Conservation (phyloP, 257 asterid species). For the Asclepias syriaca region DNA sequence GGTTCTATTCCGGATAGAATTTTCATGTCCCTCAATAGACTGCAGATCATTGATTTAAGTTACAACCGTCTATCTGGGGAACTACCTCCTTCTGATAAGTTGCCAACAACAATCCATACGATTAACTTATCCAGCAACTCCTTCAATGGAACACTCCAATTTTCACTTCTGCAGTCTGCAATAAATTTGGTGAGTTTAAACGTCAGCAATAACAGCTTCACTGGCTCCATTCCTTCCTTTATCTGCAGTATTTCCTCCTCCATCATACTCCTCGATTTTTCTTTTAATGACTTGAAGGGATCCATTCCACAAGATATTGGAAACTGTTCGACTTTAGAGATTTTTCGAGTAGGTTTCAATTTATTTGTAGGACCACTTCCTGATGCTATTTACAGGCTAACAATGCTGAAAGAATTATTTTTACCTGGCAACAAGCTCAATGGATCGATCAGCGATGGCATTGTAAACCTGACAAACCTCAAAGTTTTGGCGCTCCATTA, state of each 20-base stretch:
- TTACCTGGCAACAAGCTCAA: conserved; percentile 64
- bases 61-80: conserved; percentile 56
- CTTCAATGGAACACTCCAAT: conserved; percentile 46
- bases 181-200: conserved; percentile 45
- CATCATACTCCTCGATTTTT: conserved; percentile 53
- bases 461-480: conserved; percentile 52
- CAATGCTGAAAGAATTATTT: conserved; percentile 50
- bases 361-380: conserved; percentile 60
- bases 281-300: conserved; percentile 64
- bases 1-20: conserved; percentile 57
- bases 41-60: conserved; percentile 60
- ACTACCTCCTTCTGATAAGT: conserved; percentile 24
- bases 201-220: conserved; percentile 73
- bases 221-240: conserved; percentile 51
- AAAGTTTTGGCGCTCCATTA: conserved; percentile 55
- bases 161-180: conserved; percentile 45
- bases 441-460: conserved; percentile 44
- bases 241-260: conserved; percentile 46
- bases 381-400: conserved; percentile 42
- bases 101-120: conserved; percentile 34
- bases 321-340: conserved; percentile 40
- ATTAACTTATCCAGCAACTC: conserved; percentile 68
- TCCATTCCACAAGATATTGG: conserved; percentile 49
- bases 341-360: conserved; percentile 67
- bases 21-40: conserved; percentile 36